A percentile compares a stretch with the other conserved stretches of the same genome.
Conservation (phyloP, 768 basidiomycete genomes). For the Gloeopeniophorella convolvens region DNA sequence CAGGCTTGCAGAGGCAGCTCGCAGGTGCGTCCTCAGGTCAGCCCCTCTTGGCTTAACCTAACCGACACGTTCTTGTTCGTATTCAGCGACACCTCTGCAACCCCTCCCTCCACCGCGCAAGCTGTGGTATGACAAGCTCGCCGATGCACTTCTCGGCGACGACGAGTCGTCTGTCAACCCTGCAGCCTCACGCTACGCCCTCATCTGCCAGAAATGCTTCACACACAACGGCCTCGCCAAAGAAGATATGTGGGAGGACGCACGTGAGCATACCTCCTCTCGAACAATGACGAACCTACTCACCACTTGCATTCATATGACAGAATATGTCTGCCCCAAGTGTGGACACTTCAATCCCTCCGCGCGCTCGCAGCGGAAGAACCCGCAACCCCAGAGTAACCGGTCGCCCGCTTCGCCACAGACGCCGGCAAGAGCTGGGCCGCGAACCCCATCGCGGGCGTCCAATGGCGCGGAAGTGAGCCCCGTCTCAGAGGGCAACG, state of each 20-base stretch:
- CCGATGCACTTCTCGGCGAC: conserved; percentile 81
- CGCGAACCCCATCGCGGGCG: not conserved
- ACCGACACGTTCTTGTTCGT: not conserved
- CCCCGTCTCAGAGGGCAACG: not conserved
- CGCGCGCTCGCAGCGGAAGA: conserved; percentile 20
- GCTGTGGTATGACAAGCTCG: conserved; percentile 83
- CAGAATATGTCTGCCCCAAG: conserved; percentile 83
- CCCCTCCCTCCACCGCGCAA: conserved; percentile 51
- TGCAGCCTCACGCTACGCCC: conserved; percentile 56
- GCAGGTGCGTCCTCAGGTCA: conserved; percentile 30
- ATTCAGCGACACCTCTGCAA: conserved; percentile 33
- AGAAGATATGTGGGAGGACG: conserved; percentile 73
- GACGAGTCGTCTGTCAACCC: conserved; percentile 45
- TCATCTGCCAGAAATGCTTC: conserved; percentile 86
- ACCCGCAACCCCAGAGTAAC: not conserved
- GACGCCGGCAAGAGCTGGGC: not conserved
- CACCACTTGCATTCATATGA: not conserved
- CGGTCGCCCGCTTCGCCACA: conserved; percentile 1
- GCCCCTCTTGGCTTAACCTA: not conserved
- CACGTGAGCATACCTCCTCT: conserved; percentile 51
- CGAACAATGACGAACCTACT: not conserved
- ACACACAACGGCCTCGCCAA: conserved; percentile 84
- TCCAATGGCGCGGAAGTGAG: not conserved
- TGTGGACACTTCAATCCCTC: conserved; percentile 78
- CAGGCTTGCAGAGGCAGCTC: conserved; percentile 31